A percentile compares a stretch with the other conserved stretches of the same genome.
Conservation (phyloP, 2,329 filamentous ascomycete genomes). For the Celoporthe dispersa region DNA sequence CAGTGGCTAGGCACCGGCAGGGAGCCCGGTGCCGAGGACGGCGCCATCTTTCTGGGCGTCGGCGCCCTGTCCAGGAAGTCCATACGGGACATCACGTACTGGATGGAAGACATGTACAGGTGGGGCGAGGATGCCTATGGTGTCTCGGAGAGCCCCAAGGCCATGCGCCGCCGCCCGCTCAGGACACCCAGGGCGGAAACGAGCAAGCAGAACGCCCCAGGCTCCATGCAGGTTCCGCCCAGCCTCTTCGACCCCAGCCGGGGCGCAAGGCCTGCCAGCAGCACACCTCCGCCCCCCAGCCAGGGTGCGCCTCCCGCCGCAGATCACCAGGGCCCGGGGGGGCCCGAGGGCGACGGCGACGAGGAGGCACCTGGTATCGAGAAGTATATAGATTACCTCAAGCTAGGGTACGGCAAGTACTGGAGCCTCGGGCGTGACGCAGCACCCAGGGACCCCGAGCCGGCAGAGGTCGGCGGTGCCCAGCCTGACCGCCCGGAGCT, state of each 20-base stretch:
- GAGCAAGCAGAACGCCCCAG: slow-evolving; percentile 35
- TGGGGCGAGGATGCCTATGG: slow-evolving; percentile 87
- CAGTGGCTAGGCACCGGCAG: slow-evolving; percentile 77
- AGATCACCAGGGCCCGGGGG: not conserved
- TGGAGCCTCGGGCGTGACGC: slow-evolving; percentile 52
- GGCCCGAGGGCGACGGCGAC: slow-evolving; percentile 4
- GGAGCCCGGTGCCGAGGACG: slow-evolving; percentile 73
- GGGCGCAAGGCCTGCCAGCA: slow-evolving; percentile 6
- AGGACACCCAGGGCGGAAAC: slow-evolving; percentile 37
- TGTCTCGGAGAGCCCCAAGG: slow-evolving; percentile 76
- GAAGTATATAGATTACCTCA: slow-evolving; percentile 67
- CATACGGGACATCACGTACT: slow-evolving; percentile 74
- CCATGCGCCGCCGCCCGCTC: slow-evolving; percentile 58
- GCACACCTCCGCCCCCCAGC: slow-evolving; percentile 1
- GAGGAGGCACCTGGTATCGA: slow-evolving; percentile 50
- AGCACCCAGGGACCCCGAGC: slow-evolving; percentile 1
- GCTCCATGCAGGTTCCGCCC: slow-evolving; percentile 25
- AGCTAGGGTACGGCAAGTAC: slow-evolving; percentile 69
- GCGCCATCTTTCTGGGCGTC: slow-evolving; percentile 82
- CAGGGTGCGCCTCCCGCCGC: slow-evolving; percentile 14
- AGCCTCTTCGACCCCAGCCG: slow-evolving; percentile 26
- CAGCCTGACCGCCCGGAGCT: slow-evolving; percentile 6
- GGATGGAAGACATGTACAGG: slow-evolving; percentile 86
- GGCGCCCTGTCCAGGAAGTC: slow-evolving; percentile 74
- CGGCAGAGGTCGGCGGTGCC: slow-evolving; percentile 26